These are phyloP conservation scores for Camelina hispida DNA, from an alignment of 345 rosid species.

Conservation along the genomic window DNA sequence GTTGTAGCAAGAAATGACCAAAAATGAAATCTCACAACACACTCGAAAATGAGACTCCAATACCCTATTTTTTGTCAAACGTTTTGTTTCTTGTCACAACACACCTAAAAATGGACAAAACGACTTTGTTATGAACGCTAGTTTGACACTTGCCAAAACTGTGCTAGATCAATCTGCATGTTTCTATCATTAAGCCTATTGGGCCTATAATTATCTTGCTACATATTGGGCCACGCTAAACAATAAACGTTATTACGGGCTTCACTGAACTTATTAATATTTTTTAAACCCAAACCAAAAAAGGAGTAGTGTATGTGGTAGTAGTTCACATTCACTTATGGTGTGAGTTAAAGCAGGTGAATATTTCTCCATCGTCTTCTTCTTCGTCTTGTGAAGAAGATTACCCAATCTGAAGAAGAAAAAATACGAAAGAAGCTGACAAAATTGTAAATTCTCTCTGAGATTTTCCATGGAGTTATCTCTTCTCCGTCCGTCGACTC, in stretches of 20 bases:
- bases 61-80: too few relatives aligned
- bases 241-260: too few relatives aligned
- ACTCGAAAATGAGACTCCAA: too few relatives aligned
- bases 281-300: constrained; percentile 10
- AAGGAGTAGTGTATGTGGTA: not conserved
- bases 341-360: constrained; percentile 29
- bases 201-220: not conserved
- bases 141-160: too few relatives aligned
- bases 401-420: constrained; percentile 35
- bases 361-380: constrained; percentile 27
- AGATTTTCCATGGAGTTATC: constrained; percentile 58
- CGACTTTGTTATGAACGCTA: too few relatives aligned
- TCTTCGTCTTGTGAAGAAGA: constrained; percentile 1
- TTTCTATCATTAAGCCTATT: too few relatives aligned
- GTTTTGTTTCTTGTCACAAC: too few relatives aligned
- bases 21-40: too few relatives aligned
- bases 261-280: not conserved
- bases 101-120: too few relatives aligned
- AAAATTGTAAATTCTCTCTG: constrained; percentile 27
- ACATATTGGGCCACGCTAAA: not conserved
- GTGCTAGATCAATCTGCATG: too few relatives aligned
- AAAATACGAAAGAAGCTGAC: constrained; percentile 28
- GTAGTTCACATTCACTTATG: constrained; percentile 26
- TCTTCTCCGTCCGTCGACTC: constrained; percentile 52
- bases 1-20: too few relatives aligned